These are phyloP conservation scores for Myxozyma mucilagina DNA, from an alignment of 805 yeast species.

Conservation along the genomic window DNA sequence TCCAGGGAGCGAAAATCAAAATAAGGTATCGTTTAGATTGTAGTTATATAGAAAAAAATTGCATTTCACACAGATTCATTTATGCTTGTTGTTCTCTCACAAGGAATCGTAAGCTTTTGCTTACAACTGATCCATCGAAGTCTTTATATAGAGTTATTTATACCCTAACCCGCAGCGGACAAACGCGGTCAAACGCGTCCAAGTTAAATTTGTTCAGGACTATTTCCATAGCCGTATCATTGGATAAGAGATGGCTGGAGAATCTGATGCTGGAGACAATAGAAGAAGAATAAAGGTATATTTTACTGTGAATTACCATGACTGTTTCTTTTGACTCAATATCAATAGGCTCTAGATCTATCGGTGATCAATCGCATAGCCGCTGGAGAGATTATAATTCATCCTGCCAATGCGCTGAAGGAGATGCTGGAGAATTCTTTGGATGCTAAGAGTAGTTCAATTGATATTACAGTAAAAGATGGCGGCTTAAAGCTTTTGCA, in stretches of 20 bases:
- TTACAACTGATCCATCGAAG: too few relatives aligned
- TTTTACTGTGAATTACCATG: background rate
- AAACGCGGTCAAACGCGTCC: too few relatives aligned
- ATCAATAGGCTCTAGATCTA: conserved; percentile 52
- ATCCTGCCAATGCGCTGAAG: conserved; percentile 91
- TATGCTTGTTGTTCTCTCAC: background rate
- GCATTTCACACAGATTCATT: too few relatives aligned
- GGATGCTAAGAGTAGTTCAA: conserved; percentile 74
- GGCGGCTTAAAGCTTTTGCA: conserved; percentile 89
- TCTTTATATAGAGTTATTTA: too few relatives aligned
- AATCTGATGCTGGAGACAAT: background rate
- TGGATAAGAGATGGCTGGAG: background rate
- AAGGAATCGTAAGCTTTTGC: too few relatives aligned
- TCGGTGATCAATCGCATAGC: conserved; percentile 88
- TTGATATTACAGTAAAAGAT: conserved; percentile 82
- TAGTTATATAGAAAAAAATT: too few relatives aligned
- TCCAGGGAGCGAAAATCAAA: conserved; percentile 42
- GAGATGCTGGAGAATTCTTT: conserved; percentile 90
- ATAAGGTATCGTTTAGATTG: too few relatives aligned
- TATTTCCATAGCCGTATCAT: too few relatives aligned
- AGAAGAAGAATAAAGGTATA: background rate
- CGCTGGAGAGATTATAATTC: conserved; percentile 93
- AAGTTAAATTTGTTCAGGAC: too few relatives aligned
- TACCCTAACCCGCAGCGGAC: too few relatives aligned
- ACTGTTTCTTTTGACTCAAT: background rate